Conservation (phyloP, 345 rosid species). For the Citropsis articulata region DNA sequence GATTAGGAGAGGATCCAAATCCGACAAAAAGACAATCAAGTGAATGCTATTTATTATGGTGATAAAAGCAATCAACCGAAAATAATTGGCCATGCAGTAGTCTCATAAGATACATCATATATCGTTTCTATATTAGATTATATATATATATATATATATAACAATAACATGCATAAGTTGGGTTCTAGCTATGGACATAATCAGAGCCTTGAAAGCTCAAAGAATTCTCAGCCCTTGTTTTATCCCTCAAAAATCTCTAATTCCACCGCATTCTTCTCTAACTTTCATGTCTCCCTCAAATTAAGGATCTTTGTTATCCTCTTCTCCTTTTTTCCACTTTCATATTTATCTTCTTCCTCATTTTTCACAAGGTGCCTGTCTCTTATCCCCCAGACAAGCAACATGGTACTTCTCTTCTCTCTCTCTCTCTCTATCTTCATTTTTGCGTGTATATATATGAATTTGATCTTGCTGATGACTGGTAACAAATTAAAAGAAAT, state of each 20-base stretch:
- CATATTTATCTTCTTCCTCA: slow-evolving; percentile 33
- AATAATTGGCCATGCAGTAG: too few relatives aligned
- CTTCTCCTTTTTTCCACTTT: slow-evolving; percentile 18
- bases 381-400: slow-evolving; percentile 27
- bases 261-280: slow-evolving; percentile 33
- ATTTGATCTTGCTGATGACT: neutral
- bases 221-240: slow-evolving; percentile 33
- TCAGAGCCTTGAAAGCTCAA: slow-evolving; percentile 15
- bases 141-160: too few relatives aligned
- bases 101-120: too few relatives aligned
- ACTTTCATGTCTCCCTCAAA: slow-evolving; percentile 33
- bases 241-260: slow-evolving; percentile 36
- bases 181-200: slow-evolving; percentile 24
- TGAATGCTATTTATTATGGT: too few relatives aligned
- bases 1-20: too few relatives aligned
- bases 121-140: too few relatives aligned
- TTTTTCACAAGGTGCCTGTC: slow-evolving; percentile 16
- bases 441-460: neutral
- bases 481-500: neutral
- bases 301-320: slow-evolving; percentile 46
- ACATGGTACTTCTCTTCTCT: slow-evolving; percentile 45
- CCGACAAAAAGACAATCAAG: too few relatives aligned
- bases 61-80: too few relatives aligned
- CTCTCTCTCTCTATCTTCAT: neutral
- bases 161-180: neutral